Evolutionary conservation across 2,329 filamentous ascomycete species (phyloP), one percentile per base, ranked within the genome.

Genomic region (Dactylonectria estremocensis): DNA sequence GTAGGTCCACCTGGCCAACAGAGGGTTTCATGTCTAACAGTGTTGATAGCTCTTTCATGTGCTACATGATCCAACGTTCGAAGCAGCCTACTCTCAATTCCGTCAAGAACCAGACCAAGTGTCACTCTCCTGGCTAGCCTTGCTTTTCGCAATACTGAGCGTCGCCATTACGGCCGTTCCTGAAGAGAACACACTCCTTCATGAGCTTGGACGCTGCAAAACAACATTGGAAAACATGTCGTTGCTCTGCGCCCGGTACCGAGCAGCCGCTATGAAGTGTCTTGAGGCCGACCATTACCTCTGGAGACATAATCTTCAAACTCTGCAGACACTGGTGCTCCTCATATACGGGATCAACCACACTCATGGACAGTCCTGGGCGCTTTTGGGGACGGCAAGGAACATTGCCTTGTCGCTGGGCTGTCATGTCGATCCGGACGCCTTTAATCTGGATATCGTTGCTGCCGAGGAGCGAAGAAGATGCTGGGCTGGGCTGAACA

Each of bases 281-380:
- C 61, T 70, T 1, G 66, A 70, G 10, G 58, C 68, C 5, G 68
- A 70, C 22, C 54, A 66, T 9, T 70, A 68, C 16, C 66, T 70
- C 2, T 69, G 68, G 66, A 35, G 62, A 16, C 68, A 70, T n/a
- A 70, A 66, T n/a, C 7, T 70, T 5, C 33, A 61, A 6, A 70
- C 66, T 2, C 45, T 70, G 0, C 68, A 70, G 37, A 48, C 68
- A 3, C 9, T 70, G 16, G 46, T 70, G 1, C 53, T 70, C 1
- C 6, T 70, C 3, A 69, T 70, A 3, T 70, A 70, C 5, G 68
- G 68, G n/a, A 69, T 70, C 10, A 70, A 68, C 4, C 66, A 70
- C 10, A 70, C 68, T 5, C 68, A 70, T 35, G 68, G 68, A 5
- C 68, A 70, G 28, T 70, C 68, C 1, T 70, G 68, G 68, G 68